phyloP scores from a whole-genome alignment of 768 basidiomycete species.

The Filobasidium floriforme region DNA sequence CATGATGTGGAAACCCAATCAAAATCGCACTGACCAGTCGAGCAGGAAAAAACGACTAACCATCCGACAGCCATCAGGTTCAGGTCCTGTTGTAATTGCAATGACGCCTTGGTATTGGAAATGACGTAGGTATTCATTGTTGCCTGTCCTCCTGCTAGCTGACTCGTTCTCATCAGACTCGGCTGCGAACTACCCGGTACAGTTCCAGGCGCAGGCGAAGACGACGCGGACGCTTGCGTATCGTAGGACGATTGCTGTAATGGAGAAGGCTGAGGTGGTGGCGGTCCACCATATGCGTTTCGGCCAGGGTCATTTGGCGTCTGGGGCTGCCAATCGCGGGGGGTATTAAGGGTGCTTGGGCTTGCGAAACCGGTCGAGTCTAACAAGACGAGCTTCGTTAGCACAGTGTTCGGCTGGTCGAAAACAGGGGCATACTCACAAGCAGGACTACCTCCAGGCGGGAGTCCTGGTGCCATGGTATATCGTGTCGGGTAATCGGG shows the following conservation, averaged over 20 bases:
- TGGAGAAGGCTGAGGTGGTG: slow-evolving; percentile 2
- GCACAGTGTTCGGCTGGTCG: no score
- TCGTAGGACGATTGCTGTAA: neutral
- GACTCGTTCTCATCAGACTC: slow-evolving; percentile 38
- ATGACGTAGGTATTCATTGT: slow-evolving; percentile 26
- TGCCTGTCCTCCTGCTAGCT: slow-evolving; percentile 24
- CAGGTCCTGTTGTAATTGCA: slow-evolving; percentile 46
- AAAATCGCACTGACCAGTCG: neutral
- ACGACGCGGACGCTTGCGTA: neutral
- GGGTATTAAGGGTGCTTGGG: neutral
- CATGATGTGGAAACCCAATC: no score
- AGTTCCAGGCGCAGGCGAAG: neutral
- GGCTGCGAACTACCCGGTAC: slow-evolving; percentile 25
- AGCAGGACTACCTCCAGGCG: neutral
- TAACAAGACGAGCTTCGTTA: no score
- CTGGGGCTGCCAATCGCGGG: neutral
- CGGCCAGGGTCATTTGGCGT: neutral
- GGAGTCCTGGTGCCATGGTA: neutral
- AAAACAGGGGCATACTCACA: no score
- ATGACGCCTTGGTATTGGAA: slow-evolving; percentile 33
- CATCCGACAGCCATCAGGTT: slow-evolving; percentile 48
- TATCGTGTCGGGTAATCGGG: neutral
- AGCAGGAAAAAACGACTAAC: slow-evolving; percentile 29
- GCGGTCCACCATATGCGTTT: neutral
- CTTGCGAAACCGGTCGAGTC: neutral